Evolutionary conservation across 345 rosid genomes (phyloP).

Genomic region (Camelina sativa): DNA sequence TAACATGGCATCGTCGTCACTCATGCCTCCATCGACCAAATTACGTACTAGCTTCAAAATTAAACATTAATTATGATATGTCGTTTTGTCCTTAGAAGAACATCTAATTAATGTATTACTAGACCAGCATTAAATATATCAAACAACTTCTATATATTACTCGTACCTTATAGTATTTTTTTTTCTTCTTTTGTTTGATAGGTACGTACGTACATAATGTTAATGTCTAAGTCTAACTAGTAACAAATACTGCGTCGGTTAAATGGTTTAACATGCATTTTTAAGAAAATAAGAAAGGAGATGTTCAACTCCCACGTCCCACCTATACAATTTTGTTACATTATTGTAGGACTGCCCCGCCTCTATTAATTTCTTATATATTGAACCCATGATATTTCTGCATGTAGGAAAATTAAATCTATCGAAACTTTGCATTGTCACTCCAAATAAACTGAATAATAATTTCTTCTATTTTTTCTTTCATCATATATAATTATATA

Average conservation of each 20-base stretch:
- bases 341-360: background rate
- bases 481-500: too few species aligned
- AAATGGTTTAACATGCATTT: background rate
- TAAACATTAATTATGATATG: too few species aligned
- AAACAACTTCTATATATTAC: too few species aligned
- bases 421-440: background rate
- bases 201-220: too few species aligned
- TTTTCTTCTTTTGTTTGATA: too few species aligned
- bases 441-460: background rate
- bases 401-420: background rate
- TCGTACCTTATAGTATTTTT: too few species aligned
- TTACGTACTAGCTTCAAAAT: background rate
- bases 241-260: too few species aligned
- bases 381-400: background rate
- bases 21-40: background rate
- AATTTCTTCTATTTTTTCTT: too few species aligned
- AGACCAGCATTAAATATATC: too few species aligned
- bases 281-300: background rate
- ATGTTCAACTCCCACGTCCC: background rate
- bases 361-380: background rate
- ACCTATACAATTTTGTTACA: background rate
- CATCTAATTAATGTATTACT: too few species aligned
- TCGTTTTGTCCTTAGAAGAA: too few species aligned
- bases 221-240: too few species aligned
- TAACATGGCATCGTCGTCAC: background rate